These are phyloP conservation scores for Pisolithus marmoratus DNA, from an alignment of 768 basidiomycete species.

Conservation along the genomic window DNA sequence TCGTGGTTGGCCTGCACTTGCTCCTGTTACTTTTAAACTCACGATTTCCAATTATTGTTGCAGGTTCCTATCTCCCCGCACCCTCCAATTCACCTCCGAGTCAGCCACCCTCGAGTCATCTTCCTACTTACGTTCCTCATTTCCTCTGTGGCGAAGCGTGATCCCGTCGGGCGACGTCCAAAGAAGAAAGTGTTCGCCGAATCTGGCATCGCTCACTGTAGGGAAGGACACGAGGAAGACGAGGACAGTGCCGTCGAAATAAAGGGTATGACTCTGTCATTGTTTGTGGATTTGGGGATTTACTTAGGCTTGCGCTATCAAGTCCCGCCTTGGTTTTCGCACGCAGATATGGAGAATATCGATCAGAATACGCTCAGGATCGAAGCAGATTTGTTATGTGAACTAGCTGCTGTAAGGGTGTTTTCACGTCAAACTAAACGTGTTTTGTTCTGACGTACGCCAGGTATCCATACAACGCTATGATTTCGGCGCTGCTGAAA, in stretches of 20 bases:
- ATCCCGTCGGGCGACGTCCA: constrained; percentile 68
- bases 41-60: background rate
- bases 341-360: constrained; percentile 43
- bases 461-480: constrained; percentile 64
- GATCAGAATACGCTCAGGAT: constrained; percentile 50
- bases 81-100: constrained; percentile 47
- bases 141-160: constrained; percentile 61
- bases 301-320: background rate
- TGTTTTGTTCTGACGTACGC: background rate
- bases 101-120: constrained; percentile 63
- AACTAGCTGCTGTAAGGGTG: constrained; percentile 54
- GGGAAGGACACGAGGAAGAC: constrained; percentile 37
- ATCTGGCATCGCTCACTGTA: constrained; percentile 49
- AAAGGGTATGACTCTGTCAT: constrained; percentile 8
- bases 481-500: constrained; percentile 60
- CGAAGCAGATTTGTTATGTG: constrained; percentile 67
- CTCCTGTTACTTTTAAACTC: constrained; percentile 19
- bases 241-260: constrained; percentile 5
- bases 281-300: background rate
- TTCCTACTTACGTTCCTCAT: constrained; percentile 64
- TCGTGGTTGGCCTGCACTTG: background rate
- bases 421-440: background rate
- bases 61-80: constrained; percentile 29
- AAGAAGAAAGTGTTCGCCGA: constrained; percentile 64
- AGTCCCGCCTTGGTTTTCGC: constrained; percentile 56